These are phyloP conservation scores for Xylariaceae sp. DNA, from an alignment of 2,329 filamentous ascomycete species.

Conservation along the genomic window DNA sequence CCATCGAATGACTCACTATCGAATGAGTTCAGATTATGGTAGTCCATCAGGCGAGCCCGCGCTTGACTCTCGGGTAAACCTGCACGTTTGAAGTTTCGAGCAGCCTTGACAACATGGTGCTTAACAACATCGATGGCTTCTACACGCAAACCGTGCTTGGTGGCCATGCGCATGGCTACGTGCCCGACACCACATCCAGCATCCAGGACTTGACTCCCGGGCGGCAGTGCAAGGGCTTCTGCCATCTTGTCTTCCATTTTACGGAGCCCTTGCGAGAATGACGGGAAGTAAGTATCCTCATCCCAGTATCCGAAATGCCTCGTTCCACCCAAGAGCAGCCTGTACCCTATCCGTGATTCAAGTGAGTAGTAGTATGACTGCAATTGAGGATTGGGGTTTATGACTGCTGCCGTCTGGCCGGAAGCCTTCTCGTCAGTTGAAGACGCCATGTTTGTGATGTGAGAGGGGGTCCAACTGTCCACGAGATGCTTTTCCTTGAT, in stretches of 20 bases:
- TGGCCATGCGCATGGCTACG: slow-evolving; percentile 49
- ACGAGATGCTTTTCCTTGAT: too few species aligned
- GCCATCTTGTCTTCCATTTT: slow-evolving; percentile 50
- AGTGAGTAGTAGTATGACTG: slow-evolving; percentile 45
- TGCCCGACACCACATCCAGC: slow-evolving; percentile 51
- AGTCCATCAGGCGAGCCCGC: slow-evolving; percentile 44
- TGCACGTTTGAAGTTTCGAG: slow-evolving; percentile 36
- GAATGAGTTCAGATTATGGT: slow-evolving; percentile 47
- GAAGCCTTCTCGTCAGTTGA: too few species aligned
- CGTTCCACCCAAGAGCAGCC: slow-evolving; percentile 44
- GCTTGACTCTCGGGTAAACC: slow-evolving; percentile 36
- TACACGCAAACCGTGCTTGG: slow-evolving; percentile 37
- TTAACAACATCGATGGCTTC: slow-evolving; percentile 49
- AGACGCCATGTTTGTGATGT: too few species aligned
- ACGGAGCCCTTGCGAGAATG: slow-evolving; percentile 40
- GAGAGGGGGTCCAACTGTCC: too few species aligned
- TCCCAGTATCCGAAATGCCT: slow-evolving; percentile 51
- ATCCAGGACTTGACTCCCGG: slow-evolving; percentile 46
- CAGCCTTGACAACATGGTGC: slow-evolving; percentile 44
- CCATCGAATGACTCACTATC: slow-evolving; percentile 43
- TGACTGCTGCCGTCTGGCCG: slow-evolving; percentile 13
- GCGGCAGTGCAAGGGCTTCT: slow-evolving; percentile 35
- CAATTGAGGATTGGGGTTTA: slow-evolving; percentile 39
- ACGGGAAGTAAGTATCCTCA: slow-evolving; percentile 45
- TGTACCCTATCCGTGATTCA: slow-evolving; percentile 44